Percentiles rank a stretch among this genome's conserved stretches.
These are phyloP conservation scores for Candida coquimbonensis DNA, from an alignment of 805 yeast genomes.

Conservation along the genomic window DNA sequence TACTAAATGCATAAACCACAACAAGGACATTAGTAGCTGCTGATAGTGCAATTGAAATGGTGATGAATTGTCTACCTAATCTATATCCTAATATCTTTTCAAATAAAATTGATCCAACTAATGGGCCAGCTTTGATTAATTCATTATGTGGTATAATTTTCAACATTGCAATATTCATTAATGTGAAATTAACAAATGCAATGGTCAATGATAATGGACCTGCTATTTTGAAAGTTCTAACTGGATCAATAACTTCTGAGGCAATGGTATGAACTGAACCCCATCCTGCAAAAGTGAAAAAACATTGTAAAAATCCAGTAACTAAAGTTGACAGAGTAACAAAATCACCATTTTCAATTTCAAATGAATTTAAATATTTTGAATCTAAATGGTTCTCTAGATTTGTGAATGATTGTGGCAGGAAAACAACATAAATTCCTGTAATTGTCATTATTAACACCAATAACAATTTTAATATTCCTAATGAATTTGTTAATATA, in stretches of 20 bases:
- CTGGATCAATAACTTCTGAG: constrained; percentile 55
- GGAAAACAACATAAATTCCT: constrained; percentile 51
- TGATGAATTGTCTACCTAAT: constrained; percentile 47
- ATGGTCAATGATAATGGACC: constrained; percentile 49
- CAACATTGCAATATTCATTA: constrained; percentile 51
- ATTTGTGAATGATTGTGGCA: constrained; percentile 35
- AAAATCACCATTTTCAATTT: constrained; percentile 20
- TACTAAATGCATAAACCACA: constrained; percentile 48
- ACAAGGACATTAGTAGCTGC: constrained; percentile 60
- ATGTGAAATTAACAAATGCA: constrained; percentile 40
- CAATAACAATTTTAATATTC: constrained; percentile 50
- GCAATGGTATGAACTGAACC: constrained; percentile 52
- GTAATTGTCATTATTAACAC: constrained; percentile 48
- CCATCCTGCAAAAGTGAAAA: constrained; percentile 61
- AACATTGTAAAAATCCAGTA: constrained; percentile 48
- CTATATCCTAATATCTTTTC: constrained; percentile 46
- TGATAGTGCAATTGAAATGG: constrained; percentile 52
- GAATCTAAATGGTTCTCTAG: constrained; percentile 29
- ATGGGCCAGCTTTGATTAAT: constrained; percentile 45
- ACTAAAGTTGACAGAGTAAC: constrained; percentile 41
- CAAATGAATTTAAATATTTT: constrained; percentile 26
- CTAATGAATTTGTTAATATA: constrained; percentile 52
- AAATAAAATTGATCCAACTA: constrained; percentile 53
- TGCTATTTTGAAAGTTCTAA: constrained; percentile 49
- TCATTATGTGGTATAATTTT: constrained; percentile 48